Evolutionary conservation across 108 stramenopile species (phyloP).

Genomic region (Nannochloropsis oceanica): DNA sequence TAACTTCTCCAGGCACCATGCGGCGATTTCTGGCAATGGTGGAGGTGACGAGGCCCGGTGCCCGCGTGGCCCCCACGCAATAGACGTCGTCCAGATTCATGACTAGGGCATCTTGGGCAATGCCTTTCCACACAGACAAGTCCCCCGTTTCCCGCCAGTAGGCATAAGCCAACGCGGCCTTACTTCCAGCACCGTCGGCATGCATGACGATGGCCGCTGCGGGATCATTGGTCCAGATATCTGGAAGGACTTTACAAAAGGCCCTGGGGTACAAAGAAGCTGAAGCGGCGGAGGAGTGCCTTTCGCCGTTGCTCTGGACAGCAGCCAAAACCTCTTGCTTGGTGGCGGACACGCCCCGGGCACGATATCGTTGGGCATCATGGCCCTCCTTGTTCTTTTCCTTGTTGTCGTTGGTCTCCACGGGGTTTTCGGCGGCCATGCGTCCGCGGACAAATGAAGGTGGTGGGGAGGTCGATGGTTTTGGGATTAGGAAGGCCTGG

Average conservation of each 20-base stretch:
- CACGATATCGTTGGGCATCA: not conserved
- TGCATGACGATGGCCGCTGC: conserved; percentile 8
- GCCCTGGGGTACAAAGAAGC: not conserved
- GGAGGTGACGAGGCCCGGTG: conserved; percentile 1
- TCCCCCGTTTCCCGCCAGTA: conserved; percentile 15
- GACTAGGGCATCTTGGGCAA: conserved; percentile 10
- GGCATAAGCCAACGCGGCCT: conserved; percentile 4
- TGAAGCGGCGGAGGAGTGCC: not conserved
- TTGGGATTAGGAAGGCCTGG: too few relatives aligned
- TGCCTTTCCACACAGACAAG: conserved; percentile 15
- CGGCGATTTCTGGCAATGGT: conserved; percentile 2
- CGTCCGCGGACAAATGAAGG: too few relatives aligned
- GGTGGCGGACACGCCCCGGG: conserved; percentile 5
- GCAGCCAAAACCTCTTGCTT: conserved; percentile 6
- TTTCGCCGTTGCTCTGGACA: not conserved
- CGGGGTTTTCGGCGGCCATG: too few relatives aligned
- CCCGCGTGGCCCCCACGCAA: not conserved
- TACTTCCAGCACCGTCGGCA: conserved; percentile 10
- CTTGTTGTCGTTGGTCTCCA: too few relatives aligned
- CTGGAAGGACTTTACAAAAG: conserved; percentile 14
- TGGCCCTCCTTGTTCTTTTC: not conserved
- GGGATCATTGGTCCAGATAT: not conserved
- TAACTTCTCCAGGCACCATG: conserved; percentile 7
- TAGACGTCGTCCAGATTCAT: conserved; percentile 12
- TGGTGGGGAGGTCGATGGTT: too few relatives aligned